A percentile compares a stretch with the other conserved stretches of the same genome.
phyloP scores from a whole-genome alignment of 2,329 filamentous ascomycete species.

The Aspergillus jensenii region DNA sequence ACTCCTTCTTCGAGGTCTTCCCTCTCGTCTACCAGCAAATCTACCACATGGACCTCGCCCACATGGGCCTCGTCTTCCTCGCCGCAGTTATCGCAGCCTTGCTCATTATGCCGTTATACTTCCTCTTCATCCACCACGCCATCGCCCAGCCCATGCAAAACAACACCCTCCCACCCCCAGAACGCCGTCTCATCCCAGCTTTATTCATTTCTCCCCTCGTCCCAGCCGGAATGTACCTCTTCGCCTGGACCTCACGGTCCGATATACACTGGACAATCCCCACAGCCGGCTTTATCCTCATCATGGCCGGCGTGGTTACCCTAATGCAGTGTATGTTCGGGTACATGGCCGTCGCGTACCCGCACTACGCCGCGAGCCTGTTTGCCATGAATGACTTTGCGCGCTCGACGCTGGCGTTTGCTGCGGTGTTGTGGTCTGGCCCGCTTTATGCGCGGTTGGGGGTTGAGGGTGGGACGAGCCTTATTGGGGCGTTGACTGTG shows the following conservation, averaged over 20 bases:
- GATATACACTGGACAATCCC: constrained; percentile 32
- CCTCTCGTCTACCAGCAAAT: background rate
- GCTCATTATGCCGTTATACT: constrained; percentile 56
- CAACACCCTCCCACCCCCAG: constrained; percentile 52
- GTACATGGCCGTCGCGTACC: constrained; percentile 38
- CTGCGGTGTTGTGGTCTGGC: background rate
- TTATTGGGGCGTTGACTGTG: background rate
- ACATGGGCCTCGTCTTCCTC: background rate
- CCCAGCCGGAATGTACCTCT: constrained; percentile 60
- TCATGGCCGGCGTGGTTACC: constrained; percentile 40
- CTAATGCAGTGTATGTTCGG: constrained; percentile 47
- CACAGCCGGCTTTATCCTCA: constrained; percentile 40
- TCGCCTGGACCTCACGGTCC: constrained; percentile 18
- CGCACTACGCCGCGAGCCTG: constrained; percentile 34
- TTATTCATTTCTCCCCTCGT: constrained; percentile 53
- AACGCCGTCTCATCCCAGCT: constrained; percentile 54
- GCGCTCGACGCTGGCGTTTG: background rate
- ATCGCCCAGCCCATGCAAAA: constrained; percentile 51
- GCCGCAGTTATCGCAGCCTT: background rate
- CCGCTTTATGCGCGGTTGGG: background rate
- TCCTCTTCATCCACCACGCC: constrained; percentile 50
- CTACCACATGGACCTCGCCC: background rate
- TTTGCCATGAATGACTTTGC: constrained; percentile 39
- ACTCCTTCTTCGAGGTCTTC: constrained; percentile 42
- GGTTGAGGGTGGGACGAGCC: background rate